Conservation (phyloP, 768 basidiomycete species). For the Mrakia hoshinonis region DNA sequence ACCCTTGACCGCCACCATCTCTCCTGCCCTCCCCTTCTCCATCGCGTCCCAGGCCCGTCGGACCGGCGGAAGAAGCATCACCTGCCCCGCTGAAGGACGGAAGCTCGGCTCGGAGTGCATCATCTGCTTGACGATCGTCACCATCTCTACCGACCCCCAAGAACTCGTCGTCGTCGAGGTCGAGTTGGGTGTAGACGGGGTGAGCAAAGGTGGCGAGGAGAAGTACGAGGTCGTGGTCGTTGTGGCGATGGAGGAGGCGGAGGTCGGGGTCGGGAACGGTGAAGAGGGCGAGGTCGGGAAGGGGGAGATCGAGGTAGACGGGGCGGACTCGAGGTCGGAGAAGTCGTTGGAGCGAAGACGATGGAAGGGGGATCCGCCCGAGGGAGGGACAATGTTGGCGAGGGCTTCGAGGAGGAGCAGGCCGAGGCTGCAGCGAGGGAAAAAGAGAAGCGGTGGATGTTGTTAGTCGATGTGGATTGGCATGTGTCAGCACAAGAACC, state of each 20-base stretch:
- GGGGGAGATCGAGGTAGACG: neutral
- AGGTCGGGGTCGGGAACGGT: conserved; percentile 52
- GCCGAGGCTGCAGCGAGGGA: conserved; percentile 61
- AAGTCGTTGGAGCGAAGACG: conserved; percentile 84
- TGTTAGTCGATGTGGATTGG: neutral
- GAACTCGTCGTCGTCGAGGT: too few relatives aligned
- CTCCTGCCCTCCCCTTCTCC: too few relatives aligned
- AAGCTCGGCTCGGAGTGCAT: too few relatives aligned
- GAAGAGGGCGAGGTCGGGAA: neutral
- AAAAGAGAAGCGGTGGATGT: neutral
- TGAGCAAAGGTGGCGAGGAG: too few relatives aligned
- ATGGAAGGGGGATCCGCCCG: conserved; percentile 91
- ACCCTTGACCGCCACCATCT: too few relatives aligned
- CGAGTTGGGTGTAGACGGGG: too few relatives aligned
- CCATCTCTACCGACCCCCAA: too few relatives aligned
- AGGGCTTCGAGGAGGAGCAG: conserved; percentile 93
- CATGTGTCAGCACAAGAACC: too few relatives aligned
- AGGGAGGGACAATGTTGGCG: conserved; percentile 80
- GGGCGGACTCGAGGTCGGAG: conserved; percentile 52
- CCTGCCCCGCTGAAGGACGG: too few relatives aligned
- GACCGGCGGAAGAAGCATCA: too few relatives aligned
- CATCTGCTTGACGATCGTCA: too few relatives aligned
- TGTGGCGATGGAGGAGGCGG: conserved; percentile 79
- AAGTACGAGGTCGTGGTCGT: conserved; percentile 59
- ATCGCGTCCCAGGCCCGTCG: too few relatives aligned